Evolutionary conservation across 2,329 filamentous ascomycete species (phyloP).

Genomic region (Botrytis hyacinthi): DNA sequence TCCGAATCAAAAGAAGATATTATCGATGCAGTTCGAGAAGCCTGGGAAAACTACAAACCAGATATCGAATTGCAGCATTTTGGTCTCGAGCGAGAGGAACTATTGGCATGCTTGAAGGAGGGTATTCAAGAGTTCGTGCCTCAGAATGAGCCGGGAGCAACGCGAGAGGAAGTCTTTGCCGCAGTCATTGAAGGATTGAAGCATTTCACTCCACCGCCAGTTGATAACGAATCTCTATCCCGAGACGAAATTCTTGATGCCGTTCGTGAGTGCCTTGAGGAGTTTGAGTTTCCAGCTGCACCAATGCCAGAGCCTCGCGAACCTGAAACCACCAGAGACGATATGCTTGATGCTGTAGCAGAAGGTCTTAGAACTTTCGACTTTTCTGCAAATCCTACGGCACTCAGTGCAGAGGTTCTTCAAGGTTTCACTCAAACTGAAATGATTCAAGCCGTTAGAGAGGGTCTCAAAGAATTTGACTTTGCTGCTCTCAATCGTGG

Average conservation of each 20-base stretch:
- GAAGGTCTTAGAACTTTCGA: slow-evolving; percentile 56
- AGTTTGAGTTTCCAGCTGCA: slow-evolving; percentile 72
- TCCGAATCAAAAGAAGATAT: slow-evolving; percentile 73
- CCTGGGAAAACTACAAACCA: slow-evolving; percentile 92
- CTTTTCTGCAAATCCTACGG: slow-evolving; percentile 40
- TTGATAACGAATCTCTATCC: slow-evolving; percentile 70
- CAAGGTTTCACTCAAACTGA: slow-evolving; percentile 75
- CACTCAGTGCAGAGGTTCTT: slow-evolving; percentile 45
- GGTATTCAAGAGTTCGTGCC: slow-evolving; percentile 73
- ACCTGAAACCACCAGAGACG: slow-evolving; percentile 56
- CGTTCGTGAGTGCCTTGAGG: slow-evolving; percentile 82
- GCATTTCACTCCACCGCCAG: slow-evolving; percentile 71
- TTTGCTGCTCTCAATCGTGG: slow-evolving; percentile 69
- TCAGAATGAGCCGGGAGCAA: slow-evolving; percentile 55
- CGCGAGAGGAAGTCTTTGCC: slow-evolving; percentile 79
- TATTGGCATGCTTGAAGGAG: slow-evolving; percentile 81
- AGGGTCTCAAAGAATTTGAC: slow-evolving; percentile 76
- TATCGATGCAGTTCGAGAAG: slow-evolving; percentile 80
- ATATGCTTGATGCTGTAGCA: slow-evolving; percentile 63
- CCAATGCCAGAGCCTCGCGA: slow-evolving; percentile 55
- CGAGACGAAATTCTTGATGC: slow-evolving; percentile 81
- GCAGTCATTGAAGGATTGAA: slow-evolving; percentile 85
- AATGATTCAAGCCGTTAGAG: slow-evolving; percentile 80
- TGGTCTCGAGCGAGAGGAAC: slow-evolving; percentile 85
- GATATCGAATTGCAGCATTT: slow-evolving; percentile 89